Evolutionary conservation across 2,329 filamentous ascomycete species (phyloP).

Genomic region (Nemania diffusa): DNA sequence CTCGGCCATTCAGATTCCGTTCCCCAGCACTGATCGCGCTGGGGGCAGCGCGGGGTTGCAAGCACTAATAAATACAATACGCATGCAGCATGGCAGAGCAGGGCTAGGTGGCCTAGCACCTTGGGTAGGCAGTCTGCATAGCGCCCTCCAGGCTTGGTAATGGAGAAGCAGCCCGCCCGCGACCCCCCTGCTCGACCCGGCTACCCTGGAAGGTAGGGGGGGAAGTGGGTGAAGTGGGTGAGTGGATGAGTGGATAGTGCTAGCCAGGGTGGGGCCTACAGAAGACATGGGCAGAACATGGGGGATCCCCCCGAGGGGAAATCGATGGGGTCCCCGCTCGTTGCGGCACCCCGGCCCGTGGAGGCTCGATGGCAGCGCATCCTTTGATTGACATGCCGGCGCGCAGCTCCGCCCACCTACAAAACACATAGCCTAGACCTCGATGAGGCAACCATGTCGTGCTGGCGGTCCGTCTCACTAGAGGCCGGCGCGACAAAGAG

Average conservation of each 20-base stretch:
- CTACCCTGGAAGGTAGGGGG: slow-evolving; percentile 13
- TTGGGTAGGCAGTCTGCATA: too few relatives aligned
- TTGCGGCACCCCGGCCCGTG: slow-evolving; percentile 50
- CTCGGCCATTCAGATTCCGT: slow-evolving; percentile 52
- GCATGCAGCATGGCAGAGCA: neutral
- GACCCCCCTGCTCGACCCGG: slow-evolving; percentile 4
- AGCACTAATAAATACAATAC: slow-evolving; percentile 45
- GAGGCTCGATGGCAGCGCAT: slow-evolving; percentile 41
- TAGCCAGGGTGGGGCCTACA: neutral
- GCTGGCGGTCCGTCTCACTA: slow-evolving; percentile 42
- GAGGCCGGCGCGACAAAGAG: slow-evolving; percentile 31
- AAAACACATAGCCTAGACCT: slow-evolving; percentile 5
- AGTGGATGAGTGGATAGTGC: neutral
- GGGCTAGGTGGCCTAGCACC: neutral
- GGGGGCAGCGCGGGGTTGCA: slow-evolving; percentile 48
- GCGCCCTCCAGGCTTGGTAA: neutral
- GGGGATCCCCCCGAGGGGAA: neutral
- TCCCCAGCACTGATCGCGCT: slow-evolving; percentile 38
- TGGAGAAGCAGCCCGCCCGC: slow-evolving; percentile 27
- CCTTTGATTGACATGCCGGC: slow-evolving; percentile 48
- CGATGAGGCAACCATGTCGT: slow-evolving; percentile 15
- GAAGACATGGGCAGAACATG: neutral
- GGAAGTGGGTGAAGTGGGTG: slow-evolving; percentile 22
- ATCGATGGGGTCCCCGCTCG: slow-evolving; percentile 31
- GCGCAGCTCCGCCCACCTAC: slow-evolving; percentile 42